Evolutionary conservation across 148 eudicot genomes (phyloP), one percentile per base, ranked within the genome.

Genomic region (Limonium bicolor): DNA sequence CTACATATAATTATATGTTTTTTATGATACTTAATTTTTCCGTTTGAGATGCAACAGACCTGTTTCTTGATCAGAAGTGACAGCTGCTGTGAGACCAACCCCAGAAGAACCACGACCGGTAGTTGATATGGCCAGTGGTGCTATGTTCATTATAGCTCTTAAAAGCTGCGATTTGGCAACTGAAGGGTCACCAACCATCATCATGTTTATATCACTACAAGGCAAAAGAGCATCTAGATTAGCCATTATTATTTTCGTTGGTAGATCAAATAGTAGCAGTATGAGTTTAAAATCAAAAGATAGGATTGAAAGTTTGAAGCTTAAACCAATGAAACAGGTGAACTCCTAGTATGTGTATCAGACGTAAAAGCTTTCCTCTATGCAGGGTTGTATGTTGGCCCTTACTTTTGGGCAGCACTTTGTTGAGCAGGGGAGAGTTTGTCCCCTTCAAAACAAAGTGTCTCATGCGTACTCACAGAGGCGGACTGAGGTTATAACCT

Each of bases 141-240:
- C 99, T 51, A 92, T 85, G 47, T 92, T 92, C 82, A 92, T 85
- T 31, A 92, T 92, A 54, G 95, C 99, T 69, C 99, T 71, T 38
- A 92, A 72, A 41, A 92, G 64, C 67, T 92, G 99, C 53, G 99
- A 85, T 62, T 92, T 92, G 46, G 99, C 99, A 55, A 92, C 99
- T 56, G 99, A 92, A 47, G 99, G 99, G 66, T 92, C 99, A 53
- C 99, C 99, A 67, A 92, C 99, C 99, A 92, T 92, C 99, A 92
- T 92, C 99, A 92, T 85, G 72, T 92, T 92, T 60, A 92, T 92
- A 61, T 92, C 99, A 36, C 99, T 92, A 51, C 17, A 44, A 28
- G 59, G n/a, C n/a, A n/a, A n/a, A n/a, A n/a, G n/a, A n/a, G n/a
- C n/a, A n/a, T n/a, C n/a, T n/a, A n/a, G n/a, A n/a, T n/a, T n/a